These are phyloP conservation scores for Trifolium dubium DNA, from an alignment of 306 rosid genomes.

Conservation along the genomic window DNA sequence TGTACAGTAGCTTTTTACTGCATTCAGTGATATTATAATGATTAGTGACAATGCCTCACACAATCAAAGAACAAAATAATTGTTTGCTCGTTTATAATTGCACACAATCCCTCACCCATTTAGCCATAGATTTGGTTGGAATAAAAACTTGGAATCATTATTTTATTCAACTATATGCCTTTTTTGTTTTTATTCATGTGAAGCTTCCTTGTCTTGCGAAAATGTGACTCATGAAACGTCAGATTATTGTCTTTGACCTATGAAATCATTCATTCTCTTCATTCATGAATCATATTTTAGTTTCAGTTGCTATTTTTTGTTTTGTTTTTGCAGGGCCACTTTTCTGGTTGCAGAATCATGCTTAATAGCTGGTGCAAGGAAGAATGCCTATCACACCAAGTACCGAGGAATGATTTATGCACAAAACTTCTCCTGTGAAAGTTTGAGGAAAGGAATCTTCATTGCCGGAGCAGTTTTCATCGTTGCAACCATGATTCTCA, in stretches of 20 bases:
- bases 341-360: conserved; percentile 90
- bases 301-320: neutral
- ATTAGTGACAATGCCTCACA: neutral
- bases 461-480: conserved; percentile 86
- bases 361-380: conserved; percentile 86
- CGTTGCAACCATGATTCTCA: conserved; percentile 86
- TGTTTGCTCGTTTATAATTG: neutral
- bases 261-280: neutral
- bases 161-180: neutral
- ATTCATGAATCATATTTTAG: conserved; percentile 4
- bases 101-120: neutral
- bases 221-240: neutral
- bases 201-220: neutral
- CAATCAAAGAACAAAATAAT: neutral
- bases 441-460: conserved; percentile 88
- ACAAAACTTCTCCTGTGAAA: conserved; percentile 80
- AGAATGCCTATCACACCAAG: conserved; percentile 93
- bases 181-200: neutral
- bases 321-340: conserved; percentile 49
- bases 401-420: conserved; percentile 78
- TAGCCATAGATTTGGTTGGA: neutral
- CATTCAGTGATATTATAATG: neutral
- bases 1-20: neutral
- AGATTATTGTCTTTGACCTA: neutral
- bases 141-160: neutral